A percentile compares a stretch with the other conserved stretches of the same genome.
phyloP scores from a whole-genome alignment of 2,329 filamentous ascomycete genomes.

The Hirsutella rhossiliensis region DNA sequence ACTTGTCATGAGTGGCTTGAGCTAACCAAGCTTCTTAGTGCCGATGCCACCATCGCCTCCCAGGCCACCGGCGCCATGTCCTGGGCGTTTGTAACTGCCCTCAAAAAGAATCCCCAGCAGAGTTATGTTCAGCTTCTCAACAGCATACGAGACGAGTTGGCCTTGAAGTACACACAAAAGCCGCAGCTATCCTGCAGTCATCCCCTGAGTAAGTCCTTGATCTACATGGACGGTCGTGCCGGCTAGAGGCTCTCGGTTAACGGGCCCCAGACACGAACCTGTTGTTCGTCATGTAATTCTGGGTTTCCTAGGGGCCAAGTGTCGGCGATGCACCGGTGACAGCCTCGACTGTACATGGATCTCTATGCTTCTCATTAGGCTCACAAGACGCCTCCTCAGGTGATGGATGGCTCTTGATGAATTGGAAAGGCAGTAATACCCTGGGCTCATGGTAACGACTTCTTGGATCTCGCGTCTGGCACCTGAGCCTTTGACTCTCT shows the following conservation, averaged over 20 bases:
- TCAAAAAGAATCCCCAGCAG: constrained; percentile 96
- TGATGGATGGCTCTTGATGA: too few relatives aligned
- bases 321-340: background rate
- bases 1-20: background rate
- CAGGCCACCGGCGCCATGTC: constrained; percentile 97
- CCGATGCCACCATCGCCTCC: constrained; percentile 82
- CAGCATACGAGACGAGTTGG: constrained; percentile 86
- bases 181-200: constrained; percentile 96
- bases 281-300: constrained; percentile 47
- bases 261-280: constrained; percentile 40
- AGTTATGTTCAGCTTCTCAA: constrained; percentile 96
- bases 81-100: constrained; percentile 84
- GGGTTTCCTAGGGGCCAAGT: background rate
- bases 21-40: constrained; percentile 34
- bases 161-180: constrained; percentile 83
- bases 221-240: background rate
- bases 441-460: too few relatives aligned
- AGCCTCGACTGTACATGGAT: background rate
- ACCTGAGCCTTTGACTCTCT: too few relatives aligned
- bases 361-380: background rate
- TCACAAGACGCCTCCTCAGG: too few relatives aligned
- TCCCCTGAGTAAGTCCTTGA: constrained; percentile 62
- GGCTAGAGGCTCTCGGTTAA: constrained; percentile 3
- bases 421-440: too few relatives aligned
- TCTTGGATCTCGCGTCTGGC: too few relatives aligned